Evolutionary conservation across 2,329 filamentous ascomycete species (phyloP).

Genomic region (Talaromyces sp.): DNA sequence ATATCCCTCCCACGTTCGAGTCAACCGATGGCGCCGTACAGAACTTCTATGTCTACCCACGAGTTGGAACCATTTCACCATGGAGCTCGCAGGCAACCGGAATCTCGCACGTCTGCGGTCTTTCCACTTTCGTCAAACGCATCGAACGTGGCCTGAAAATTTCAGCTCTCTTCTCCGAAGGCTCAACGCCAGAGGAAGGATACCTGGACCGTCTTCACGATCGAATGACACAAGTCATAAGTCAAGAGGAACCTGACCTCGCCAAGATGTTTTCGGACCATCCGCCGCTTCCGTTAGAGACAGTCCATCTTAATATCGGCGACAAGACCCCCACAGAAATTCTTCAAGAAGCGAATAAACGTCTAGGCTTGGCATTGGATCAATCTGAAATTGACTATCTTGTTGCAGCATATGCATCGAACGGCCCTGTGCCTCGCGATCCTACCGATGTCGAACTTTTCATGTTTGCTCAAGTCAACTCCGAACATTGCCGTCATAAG

Average conservation of each 20-base stretch:
- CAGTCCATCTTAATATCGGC: slow-evolving; percentile 67
- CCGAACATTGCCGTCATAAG: slow-evolving; percentile 84
- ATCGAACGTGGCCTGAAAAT: slow-evolving; percentile 84
- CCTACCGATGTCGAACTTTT: slow-evolving; percentile 93
- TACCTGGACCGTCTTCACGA: slow-evolving; percentile 70
- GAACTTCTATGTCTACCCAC: slow-evolving; percentile 69
- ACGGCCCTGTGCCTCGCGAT: slow-evolving; percentile 53
- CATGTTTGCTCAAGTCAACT: slow-evolving; percentile 99
- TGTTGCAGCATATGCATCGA: slow-evolving; percentile 71
- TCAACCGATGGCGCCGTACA: slow-evolving; percentile 48
- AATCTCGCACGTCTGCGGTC: slow-evolving; percentile 85
- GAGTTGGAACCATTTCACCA: slow-evolving; percentile 78
- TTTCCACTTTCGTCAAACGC: slow-evolving; percentile 65
- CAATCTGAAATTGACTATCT: slow-evolving; percentile 87
- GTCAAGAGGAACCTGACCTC: slow-evolving; percentile 61
- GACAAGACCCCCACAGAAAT: slow-evolving; percentile 62
- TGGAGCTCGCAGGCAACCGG: slow-evolving; percentile 97
- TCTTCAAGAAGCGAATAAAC: slow-evolving; percentile 76
- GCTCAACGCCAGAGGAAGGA: slow-evolving; percentile 53
- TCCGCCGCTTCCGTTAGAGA: slow-evolving; percentile 60
- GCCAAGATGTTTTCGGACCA: slow-evolving; percentile 72
- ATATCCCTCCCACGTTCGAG: slow-evolving; percentile 39
- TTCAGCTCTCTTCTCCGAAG: slow-evolving; percentile 55
- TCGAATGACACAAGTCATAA: slow-evolving; percentile 88
- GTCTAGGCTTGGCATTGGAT: slow-evolving; percentile 80